Evolutionary conservation across 345 rosid genomes (phyloP), one percentile per base, ranked within the genome.

Genomic region (Turnera subulata): DNA sequence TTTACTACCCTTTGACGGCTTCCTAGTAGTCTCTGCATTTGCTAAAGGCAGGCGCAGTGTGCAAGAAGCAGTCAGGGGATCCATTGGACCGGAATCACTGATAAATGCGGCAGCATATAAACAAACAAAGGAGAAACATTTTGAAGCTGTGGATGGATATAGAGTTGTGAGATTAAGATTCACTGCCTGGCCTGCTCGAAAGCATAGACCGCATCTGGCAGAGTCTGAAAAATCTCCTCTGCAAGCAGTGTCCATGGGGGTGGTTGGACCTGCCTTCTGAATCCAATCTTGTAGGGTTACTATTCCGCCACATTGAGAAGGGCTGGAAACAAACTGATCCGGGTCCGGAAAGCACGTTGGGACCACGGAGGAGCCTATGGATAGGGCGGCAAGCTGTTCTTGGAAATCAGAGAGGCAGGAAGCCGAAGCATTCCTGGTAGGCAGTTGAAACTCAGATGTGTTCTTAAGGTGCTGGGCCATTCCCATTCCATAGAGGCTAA

Each of bases 401-500:
- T 68, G 68, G 56, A 84, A 73, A 20, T 62, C 75, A 16, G 81
- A 63, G 12, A 81, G 26, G 59, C 86, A 84, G 48, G 80, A 55
- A 45, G 82, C 50, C 1, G 81, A 64, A 32, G 55, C 50, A 11
- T 24, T 50, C 10, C 29, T 15, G 12, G 73, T 56, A 0, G 82
- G 75, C 5, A 84, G 68, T 37, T 72, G 80, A 55, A 84, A 84
- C 68, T 56, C 33, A 46, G 87, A 71, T 54, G 83, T 78, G 0
- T 74, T 69, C 38, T 59, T 66, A n/a, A 84, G 76, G 71, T 80
- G 54, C 14, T 65, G 75, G 12, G 87, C 78, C 6, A 72, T 64
- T 17, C 85, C 87, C 26, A 82, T 61, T 51, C 91, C 91, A 11
- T 79, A 45, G 32, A 84, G 71, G 71, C 82, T 79, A 10, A 64